phyloP scores from a whole-genome alignment of 768 basidiomycete genomes.

The Russula ochroleuca region DNA sequence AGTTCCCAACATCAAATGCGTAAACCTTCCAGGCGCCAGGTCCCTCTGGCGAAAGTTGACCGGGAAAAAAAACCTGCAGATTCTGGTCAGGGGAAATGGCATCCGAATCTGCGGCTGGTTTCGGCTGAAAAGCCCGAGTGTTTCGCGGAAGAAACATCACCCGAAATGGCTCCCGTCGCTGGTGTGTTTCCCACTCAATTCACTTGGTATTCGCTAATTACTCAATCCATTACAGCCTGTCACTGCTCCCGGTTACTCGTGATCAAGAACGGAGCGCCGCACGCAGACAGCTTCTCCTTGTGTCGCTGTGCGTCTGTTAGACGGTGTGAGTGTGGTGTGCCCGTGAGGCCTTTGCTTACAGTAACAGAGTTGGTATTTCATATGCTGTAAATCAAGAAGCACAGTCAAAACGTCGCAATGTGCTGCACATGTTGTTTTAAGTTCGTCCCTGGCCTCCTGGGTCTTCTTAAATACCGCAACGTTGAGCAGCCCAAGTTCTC shows the following conservation, averaged over 20 bases:
- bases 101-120: not conserved
- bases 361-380: not conserved
- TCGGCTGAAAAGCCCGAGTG: not conserved
- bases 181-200: not conserved
- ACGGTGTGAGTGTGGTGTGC: too few relatives aligned
- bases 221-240: not conserved
- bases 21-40: not conserved
- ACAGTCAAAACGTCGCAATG: not conserved
- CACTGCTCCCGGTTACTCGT: not conserved
- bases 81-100: too few relatives aligned
- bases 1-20: not conserved
- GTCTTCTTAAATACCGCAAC: too few relatives aligned
- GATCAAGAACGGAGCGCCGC: not conserved
- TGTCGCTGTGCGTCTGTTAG: not conserved
- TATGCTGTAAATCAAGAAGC: not conserved
- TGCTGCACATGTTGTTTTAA: not conserved
- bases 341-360: not conserved
- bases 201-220: slow-evolving; percentile 2
- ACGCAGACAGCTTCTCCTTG: not conserved
- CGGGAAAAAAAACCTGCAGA: too few relatives aligned
- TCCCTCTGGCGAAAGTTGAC: not conserved
- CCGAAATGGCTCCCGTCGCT: not conserved
- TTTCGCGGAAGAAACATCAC: not conserved
- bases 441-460: not conserved
- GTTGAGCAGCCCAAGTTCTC: not conserved